A percentile compares a stretch with the other conserved stretches of the same genome.
Evolutionary conservation across 108 stramenopile species (phyloP).

Genomic region (Pseudonitzschia multistriata): DNA sequence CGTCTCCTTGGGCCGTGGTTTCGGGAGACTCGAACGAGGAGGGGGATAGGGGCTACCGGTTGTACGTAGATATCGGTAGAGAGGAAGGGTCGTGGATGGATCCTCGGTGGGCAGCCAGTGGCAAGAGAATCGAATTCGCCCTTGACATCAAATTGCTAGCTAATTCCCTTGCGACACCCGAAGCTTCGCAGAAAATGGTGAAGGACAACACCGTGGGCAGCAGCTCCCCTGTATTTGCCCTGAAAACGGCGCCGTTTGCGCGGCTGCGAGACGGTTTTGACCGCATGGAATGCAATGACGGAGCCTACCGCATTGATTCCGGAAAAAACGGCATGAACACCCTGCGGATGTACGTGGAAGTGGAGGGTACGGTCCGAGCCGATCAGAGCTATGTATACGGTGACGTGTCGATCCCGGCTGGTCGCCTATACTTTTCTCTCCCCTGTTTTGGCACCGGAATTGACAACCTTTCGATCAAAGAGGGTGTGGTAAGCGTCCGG

Average conservation of each 20-base stretch:
- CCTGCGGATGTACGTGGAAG: slow-evolving; percentile 51
- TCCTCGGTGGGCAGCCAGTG: slow-evolving; percentile 76
- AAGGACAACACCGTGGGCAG: slow-evolving; percentile 47
- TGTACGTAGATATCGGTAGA: slow-evolving; percentile 68
- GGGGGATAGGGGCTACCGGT: slow-evolving; percentile 39
- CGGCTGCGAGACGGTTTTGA: slow-evolving; percentile 68
- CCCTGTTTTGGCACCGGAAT: slow-evolving; percentile 56
- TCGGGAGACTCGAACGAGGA: neutral
- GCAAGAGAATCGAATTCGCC: slow-evolving; percentile 57
- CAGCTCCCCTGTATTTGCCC: slow-evolving; percentile 28
- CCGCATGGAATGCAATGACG: slow-evolving; percentile 48
- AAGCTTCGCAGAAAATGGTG: slow-evolving; percentile 41
- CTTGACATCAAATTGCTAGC: slow-evolving; percentile 55
- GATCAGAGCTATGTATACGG: slow-evolving; percentile 29
- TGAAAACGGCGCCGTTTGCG: slow-evolving; percentile 46
- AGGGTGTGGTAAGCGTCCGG: slow-evolving; percentile 66
- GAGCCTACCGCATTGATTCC: slow-evolving; percentile 63
- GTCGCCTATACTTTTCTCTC: slow-evolving; percentile 68
- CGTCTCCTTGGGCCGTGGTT: neutral
- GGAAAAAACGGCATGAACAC: slow-evolving; percentile 30
- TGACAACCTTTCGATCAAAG: slow-evolving; percentile 53
- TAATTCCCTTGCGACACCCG: slow-evolving; percentile 19
- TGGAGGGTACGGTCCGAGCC: slow-evolving; percentile 45
- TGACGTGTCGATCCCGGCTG: slow-evolving; percentile 63
- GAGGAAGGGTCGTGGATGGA: slow-evolving; percentile 86